Evolutionary conservation across 148 eudicot species (phyloP).

Genomic region (Selenicereus undatus): DNA sequence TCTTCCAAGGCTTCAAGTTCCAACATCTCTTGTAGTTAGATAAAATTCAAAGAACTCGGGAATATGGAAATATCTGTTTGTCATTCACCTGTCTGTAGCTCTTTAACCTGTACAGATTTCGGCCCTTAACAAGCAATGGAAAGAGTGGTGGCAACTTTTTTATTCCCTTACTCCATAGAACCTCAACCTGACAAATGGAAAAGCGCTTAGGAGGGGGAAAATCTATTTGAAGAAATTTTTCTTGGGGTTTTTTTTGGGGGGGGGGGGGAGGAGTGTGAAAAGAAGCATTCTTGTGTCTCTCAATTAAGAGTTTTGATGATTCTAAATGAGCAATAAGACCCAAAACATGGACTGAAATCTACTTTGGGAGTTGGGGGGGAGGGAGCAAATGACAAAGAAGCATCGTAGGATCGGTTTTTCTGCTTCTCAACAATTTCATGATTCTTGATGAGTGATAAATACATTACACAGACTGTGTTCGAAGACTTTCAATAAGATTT

Average conservation of each 20-base stretch:
- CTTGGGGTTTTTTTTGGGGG: no score
- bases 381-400: neutral
- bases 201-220: neutral
- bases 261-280: no score
- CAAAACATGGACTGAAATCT: neutral
- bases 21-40: constrained; percentile 9
- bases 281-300: neutral
- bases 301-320: neutral
- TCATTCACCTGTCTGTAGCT: constrained; percentile 71
- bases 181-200: constrained; percentile 58
- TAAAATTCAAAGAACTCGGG: neutral
- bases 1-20: constrained; percentile 61
- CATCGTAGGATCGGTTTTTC: neutral
- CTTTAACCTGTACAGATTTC: constrained; percentile 70
- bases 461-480: neutral
- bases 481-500: neutral
- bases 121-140: constrained; percentile 81
- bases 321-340: neutral
- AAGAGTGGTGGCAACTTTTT: constrained; percentile 59
- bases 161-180: constrained; percentile 74
- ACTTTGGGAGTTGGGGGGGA: neutral
- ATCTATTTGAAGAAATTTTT: neutral
- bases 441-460: neutral
- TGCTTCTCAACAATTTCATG: neutral
- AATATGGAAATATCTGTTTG: constrained; percentile 7